Conservation (phyloP, 768 basidiomycete genomes). For the Tephrocybe sp. region DNA sequence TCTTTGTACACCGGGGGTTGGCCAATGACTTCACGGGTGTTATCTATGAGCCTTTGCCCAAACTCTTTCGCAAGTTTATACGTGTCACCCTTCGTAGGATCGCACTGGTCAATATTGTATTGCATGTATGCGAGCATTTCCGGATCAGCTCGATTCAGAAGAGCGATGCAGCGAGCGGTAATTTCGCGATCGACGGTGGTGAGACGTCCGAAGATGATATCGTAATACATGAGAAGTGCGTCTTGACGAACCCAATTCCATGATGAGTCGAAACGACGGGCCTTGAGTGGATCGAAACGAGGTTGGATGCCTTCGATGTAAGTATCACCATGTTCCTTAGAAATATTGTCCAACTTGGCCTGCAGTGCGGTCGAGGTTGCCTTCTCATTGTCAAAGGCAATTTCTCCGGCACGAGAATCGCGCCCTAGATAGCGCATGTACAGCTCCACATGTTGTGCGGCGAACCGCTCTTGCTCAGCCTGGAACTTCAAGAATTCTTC, state of each 20-base stretch:
- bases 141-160: conserved; percentile 96
- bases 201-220: conserved; percentile 94
- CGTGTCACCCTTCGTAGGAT: conserved; percentile 80
- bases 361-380: conserved; percentile 70
- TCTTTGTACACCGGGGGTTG: conserved; percentile 93
- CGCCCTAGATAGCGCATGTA: conserved; percentile 96
- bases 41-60: conserved; percentile 92
- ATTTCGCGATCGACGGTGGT: conserved; percentile 95
- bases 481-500: conserved; percentile 98
- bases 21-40: conserved; percentile 80
- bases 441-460: conserved; percentile 89
- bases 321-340: conserved; percentile 86
- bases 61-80: conserved; percentile 97
- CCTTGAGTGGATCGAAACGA: conserved; percentile 91
- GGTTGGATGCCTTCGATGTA: conserved; percentile 97
- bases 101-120: conserved; percentile 84
- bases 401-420: conserved; percentile 90
- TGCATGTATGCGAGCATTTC: conserved; percentile 93
- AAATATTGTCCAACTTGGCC: conserved; percentile 82
- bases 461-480: conserved; percentile 88
- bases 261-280: conserved; percentile 95
- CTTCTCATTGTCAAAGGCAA: conserved; percentile 86
- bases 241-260: conserved; percentile 99
- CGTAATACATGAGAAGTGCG: conserved; percentile 94
- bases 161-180: conserved; percentile 93